Evolutionary conservation across 225 moss, liverwort and hornwort genomes (phyloP), one percentile per base, ranked within the genome.

Genomic region (Physcomitrellopsis africana): DNA sequence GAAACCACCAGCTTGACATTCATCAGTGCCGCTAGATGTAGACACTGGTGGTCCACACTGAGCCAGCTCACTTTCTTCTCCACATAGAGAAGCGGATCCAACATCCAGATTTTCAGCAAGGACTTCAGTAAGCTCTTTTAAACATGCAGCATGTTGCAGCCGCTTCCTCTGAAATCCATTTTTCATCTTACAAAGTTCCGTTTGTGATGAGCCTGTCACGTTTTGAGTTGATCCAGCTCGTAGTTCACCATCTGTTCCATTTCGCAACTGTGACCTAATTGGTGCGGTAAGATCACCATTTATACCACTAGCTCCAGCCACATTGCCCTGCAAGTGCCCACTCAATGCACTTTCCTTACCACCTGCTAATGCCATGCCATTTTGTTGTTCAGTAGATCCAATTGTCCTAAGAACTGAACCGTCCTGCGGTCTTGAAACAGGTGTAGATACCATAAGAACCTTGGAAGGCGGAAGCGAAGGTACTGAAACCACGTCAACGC

Each of bases 61-160:
- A 60, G 60, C 42, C 51, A 72, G 27, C 20, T 53, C 47, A 44
- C 63, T 69, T 37, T 70, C 80, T 58, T 69, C 75, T 24, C 49
- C 60, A 17, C 52, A 43, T 23, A 23, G 37, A n/a, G 24, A 44
- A 54, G 27, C 60, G 3, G 54, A 46, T 60, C 59, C 17, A 70
- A 65, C 58, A 47, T 65, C 70, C 63, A 80, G 42, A 22, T 60
- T 69, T 56, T 80, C 69, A 20, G 48, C 73, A 56, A 80, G 75
- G 47, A 80, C 62, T 59, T 75, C 65, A 26, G 68, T 77, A 8
- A 82, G 73, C 63, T 77, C 77, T 67, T 60, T 53, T 54, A 77
- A 68, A 42, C 77, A 77, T 51, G 13, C 18, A 17, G 77, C 81
- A 55, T 68, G 81, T 67, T 73, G 56, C 47, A 82, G 55, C 55